phyloP scores from a whole-genome alignment of 352 stramenopile species.

The Globisporangium parvum region DNA sequence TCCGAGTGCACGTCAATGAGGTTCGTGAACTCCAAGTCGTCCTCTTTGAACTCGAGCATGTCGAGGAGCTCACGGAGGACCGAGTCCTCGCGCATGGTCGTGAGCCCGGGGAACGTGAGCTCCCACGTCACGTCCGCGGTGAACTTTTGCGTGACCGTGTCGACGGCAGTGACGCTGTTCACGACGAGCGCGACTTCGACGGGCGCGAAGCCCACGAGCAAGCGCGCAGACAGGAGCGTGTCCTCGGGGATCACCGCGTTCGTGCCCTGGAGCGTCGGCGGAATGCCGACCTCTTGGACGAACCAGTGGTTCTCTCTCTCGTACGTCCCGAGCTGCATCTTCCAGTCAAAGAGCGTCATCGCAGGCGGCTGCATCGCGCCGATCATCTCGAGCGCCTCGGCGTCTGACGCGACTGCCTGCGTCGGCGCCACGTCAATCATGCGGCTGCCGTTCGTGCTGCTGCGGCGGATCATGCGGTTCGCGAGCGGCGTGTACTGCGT shows the following conservation, averaged over 20 bases:
- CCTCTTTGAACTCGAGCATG: conserved; percentile 23
- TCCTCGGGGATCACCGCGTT: neutral
- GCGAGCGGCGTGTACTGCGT: conserved; percentile 20
- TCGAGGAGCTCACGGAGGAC: conserved; percentile 24
- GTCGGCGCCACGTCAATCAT: neutral
- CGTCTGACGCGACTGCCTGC: neutral
- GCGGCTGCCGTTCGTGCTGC: neutral
- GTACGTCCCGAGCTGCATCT: conserved; percentile 49
- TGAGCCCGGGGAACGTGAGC: conserved; percentile 21
- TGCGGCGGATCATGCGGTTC: neutral
- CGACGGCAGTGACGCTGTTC: conserved; percentile 20
- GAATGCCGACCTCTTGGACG: conserved; percentile 31
- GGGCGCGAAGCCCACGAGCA: conserved; percentile 20
- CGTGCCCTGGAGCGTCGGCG: conserved; percentile 2
- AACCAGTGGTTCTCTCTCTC: conserved; percentile 44
- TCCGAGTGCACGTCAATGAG: conserved; percentile 14
- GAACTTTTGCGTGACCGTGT: conserved; percentile 25
- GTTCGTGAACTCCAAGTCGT: conserved; percentile 28
- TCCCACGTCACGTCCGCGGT: conserved; percentile 27
- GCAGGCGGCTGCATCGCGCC: conserved; percentile 8
- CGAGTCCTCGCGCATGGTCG: conserved; percentile 23
- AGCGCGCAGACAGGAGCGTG: conserved; percentile 7
- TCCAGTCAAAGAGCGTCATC: conserved; percentile 41
- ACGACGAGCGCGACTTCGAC: conserved; percentile 18
- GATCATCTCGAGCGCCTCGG: neutral